Base-by-base conservation (phyloP, 225 moss, liverwort and hornwort genomes). In the Bryoerythrophyllum caledonicum region DNA sequence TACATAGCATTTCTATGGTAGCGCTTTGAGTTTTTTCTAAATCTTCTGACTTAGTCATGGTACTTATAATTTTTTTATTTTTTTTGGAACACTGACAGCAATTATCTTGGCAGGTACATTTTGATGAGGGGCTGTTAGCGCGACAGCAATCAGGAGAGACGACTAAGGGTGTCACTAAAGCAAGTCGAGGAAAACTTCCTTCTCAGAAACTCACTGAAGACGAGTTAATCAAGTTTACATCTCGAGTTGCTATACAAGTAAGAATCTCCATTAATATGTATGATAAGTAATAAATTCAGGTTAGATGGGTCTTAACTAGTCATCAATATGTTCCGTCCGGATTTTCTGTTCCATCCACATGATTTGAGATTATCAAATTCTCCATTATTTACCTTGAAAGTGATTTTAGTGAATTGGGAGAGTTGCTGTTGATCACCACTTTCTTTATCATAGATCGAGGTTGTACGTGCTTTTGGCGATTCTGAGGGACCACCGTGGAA, bases 141-240 rank as follows among this genome's bases (percentile, higher is more conserved):
- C 90, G 95, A 59, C 97, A 93, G 72, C 92, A 92, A 86, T 84
- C 87, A 35, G 95, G 88, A 74, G 92, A 94, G 76, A 65, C 81
- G 55, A 56, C 85, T 17, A 94, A 90, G 68, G 84, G 89, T 65
- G 85, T 80, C 21, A 68, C 84, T 3, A 99, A 95, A 84, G 86
- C 83, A 66, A 65, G 81, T 68, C 91, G 95, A 65, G 93, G 91
- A 67, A 99, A 95, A 85, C 91, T 91, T 71, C 99, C 99, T 44
- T 91, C 99, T 54, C 91, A 91, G 73, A 99, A 99, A 76, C 90
- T 99, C 21, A 91, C 91, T 0, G 95, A 99, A 75, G 99, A 99
- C 81, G 95, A 95, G 70, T 91, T 99, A 25, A 86, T 89, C 60
- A 99, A 99, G 80, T 95, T 99, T 71, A 90, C 86, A 62, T 86